Evolutionary conservation across 1,139 yeast genomes (phyloP).

Genomic region (Nadsonia commutata): DNA sequence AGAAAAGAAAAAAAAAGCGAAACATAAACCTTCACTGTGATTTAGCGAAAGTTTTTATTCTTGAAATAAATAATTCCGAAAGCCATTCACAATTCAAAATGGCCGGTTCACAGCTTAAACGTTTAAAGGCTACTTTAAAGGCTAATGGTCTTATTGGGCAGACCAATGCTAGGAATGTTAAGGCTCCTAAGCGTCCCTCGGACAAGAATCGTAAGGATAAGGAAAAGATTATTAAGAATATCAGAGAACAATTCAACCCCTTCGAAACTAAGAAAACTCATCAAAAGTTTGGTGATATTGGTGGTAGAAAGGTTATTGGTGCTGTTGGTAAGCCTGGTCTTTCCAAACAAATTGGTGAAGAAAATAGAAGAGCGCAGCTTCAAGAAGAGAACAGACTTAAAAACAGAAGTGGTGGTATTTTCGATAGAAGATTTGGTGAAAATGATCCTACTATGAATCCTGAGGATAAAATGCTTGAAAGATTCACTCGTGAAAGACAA

Average conservation of each 20-base stretch:
- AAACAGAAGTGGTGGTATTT: slow-evolving; percentile 63
- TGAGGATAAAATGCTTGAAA: slow-evolving; percentile 89
- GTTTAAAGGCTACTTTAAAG: slow-evolving; percentile 62
- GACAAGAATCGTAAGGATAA: slow-evolving; percentile 60
- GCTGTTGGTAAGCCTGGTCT: slow-evolving; percentile 63
- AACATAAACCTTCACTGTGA: background rate
- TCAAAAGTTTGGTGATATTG: slow-evolving; percentile 50
- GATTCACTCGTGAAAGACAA: slow-evolving; percentile 83
- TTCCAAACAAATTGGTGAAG: slow-evolving; percentile 65
- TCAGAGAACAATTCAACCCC: slow-evolving; percentile 76
- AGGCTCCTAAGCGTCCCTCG: slow-evolving; percentile 30
- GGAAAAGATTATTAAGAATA: slow-evolving; percentile 38
- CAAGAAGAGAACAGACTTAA: slow-evolving; percentile 44
- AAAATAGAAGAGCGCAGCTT: slow-evolving; percentile 47
- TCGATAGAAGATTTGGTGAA: slow-evolving; percentile 91
- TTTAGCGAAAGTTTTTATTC: no score
- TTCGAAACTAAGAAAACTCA: slow-evolving; percentile 61
- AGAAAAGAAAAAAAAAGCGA: background rate
- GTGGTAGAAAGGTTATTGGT: slow-evolving; percentile 41
- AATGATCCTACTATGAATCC: slow-evolving; percentile 51
- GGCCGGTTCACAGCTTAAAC: slow-evolving; percentile 87
- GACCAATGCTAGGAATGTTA: slow-evolving; percentile 45
- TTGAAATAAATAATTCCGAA: no score
- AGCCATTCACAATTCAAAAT: no score
- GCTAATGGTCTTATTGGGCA: slow-evolving; percentile 74